Base-by-base conservation (phyloP, 805 yeast genomes). In the Priceomyces haplophilus region DNA sequence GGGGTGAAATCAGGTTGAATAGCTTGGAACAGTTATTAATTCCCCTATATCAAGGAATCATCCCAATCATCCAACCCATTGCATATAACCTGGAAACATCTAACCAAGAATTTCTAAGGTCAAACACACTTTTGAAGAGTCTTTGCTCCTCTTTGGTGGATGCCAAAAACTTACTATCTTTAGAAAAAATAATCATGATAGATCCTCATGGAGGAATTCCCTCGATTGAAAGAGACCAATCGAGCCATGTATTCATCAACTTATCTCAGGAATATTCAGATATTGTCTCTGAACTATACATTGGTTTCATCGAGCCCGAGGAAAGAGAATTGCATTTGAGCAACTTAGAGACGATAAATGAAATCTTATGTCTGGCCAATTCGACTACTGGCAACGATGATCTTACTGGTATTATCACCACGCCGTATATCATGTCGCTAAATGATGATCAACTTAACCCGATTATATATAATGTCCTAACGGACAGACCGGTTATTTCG, bases 201-300 rank as follows among this genome's bases (percentile, higher is more conserved):
- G 97, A 89, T 53, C 78, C 82, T 1, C 59, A 76, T 15, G 99
- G 99, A 1, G 99, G 99, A 0, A 83, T 88, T 5, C 98, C 98
- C 0, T 85, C 95, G 0, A 68, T 81, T 18, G 96, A 88, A 56
- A 73, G 98, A 45, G 77, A 80, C 44, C 80, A 82, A 43, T 80
- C 89, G 3, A 78, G 95, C 13, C 99, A 93, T 61, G 95, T 93
- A 1, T 84, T 85, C 46, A 82, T 91, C 44, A 91, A 93, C 55
- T 63, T 91, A 30, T 75, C 80, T 8, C 97, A 91, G 63, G 99
- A 91, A 56, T 84, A 74, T 51, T 72, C 79, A 1, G 83, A 77
- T 37, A 81, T 88, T 15, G 57, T 69, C 2, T 70, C 82, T 3
- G 95, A 88, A 54, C 63, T 88, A 16, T 68, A 71, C 42, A 76